Evolutionary conservation across 1,284 basidiomycete species (phyloP), one percentile per base, ranked within the genome.

Genomic region (Ustilago esculenta): DNA sequence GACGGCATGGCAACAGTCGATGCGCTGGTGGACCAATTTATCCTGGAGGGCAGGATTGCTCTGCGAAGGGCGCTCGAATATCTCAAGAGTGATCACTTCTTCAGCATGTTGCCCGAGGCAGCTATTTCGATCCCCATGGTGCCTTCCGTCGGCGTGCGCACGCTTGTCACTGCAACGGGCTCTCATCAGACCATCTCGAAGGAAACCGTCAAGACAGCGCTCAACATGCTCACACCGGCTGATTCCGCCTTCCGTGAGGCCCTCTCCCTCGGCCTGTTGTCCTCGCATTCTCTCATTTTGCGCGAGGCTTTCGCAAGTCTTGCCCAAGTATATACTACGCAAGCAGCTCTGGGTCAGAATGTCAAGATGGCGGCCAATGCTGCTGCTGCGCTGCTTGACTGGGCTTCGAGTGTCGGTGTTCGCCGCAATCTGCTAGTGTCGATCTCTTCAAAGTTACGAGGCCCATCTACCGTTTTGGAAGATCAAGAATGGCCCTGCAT

Each of bases 41-140:
- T 74, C 15, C 39, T 72, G 18, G 50, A 67, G 25, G 73, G 71
- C 27, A 59, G 61, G 18, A 61, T 76, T 33, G 55, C 72, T 5
- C 36, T 76, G 20, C 50, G 66, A 11, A 52, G 59, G 30, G 57
- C 69, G 8, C 55, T 69, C n/a, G 48, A 69, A 6, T 53, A 65
- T 40, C 61, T 80, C 35, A 56, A 69, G 29, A 51, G 34, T 14
- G 76, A 80, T 41, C 70, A 67, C 42, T 61, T 77, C 23, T 69
- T 72, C 50, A 75, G 72, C 53, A 64, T 76, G 65, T 66, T 80
- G 14, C 70, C 77, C 6, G 77, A 80, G 33, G 61, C 70, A 8
- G 74, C 76, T 32, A 60, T 75, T 17, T 75, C 71, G 7, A 53
- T 78, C 23, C 77, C 77, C 9, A 73, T 73, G 73, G 58, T 67